These are phyloP conservation scores for Phytophthora brassicae DNA, from an alignment of 352 stramenopile genomes.

Conservation along the genomic window DNA sequence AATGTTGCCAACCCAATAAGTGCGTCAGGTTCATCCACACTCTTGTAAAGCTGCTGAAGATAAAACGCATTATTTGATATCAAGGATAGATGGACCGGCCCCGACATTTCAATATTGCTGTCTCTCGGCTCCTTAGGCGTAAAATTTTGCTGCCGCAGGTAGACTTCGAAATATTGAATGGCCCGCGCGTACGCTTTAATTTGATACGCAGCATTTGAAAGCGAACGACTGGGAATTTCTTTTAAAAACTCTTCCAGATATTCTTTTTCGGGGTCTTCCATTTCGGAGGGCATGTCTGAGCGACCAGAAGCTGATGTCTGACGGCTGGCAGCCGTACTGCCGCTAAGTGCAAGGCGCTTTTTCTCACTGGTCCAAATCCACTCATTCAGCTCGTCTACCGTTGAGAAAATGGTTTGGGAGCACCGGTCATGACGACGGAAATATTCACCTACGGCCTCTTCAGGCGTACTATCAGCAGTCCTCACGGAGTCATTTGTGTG, in stretches of 20 bases:
- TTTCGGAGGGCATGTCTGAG: constrained; percentile 47
- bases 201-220: constrained; percentile 72
- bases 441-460: constrained; percentile 49
- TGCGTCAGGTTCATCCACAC: constrained; percentile 70
- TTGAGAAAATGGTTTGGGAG: constrained; percentile 84
- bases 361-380: constrained; percentile 88
- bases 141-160: constrained; percentile 59
- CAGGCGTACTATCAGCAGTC: constrained; percentile 1
- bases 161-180: constrained; percentile 78
- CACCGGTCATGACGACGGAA: constrained; percentile 85
- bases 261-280: constrained; percentile 78
- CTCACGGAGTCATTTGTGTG: constrained; percentile 19
- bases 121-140: constrained; percentile 19
- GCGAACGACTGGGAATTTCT: constrained; percentile 57
- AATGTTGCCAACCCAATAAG: constrained; percentile 62
- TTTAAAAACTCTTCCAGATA: constrained; percentile 79
- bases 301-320: constrained; percentile 40
- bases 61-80: constrained; percentile 69
- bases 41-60: constrained; percentile 78
- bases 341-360: constrained; percentile 66
- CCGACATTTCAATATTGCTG: constrained; percentile 18
- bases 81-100: constrained; percentile 46
- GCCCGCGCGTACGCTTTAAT: constrained; percentile 72
- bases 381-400: constrained; percentile 86
- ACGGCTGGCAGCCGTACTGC: constrained; percentile 46